Conservation (phyloP, 208 protist genomes). For the Leishmania amazonensis region DNA sequence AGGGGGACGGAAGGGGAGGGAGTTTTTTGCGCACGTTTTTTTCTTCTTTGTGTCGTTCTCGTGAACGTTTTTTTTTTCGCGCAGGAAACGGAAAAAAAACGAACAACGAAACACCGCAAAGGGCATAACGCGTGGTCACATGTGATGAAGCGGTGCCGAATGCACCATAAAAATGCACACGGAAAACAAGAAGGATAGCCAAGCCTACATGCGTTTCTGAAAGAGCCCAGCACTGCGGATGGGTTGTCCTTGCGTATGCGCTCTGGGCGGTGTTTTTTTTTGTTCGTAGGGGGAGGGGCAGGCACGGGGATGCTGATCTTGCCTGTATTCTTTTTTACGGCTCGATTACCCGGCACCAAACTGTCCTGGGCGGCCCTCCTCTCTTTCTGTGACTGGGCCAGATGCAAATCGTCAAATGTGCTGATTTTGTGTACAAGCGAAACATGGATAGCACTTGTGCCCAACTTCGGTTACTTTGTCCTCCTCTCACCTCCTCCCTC, state of each 20-base stretch:
- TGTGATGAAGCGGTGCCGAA: too few species aligned
- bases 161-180: too few species aligned
- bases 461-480: neutral
- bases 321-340: neutral
- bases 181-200: neutral
- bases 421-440: neutral
- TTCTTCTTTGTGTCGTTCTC: too few species aligned
- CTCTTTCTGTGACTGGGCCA: neutral
- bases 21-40: too few species aligned
- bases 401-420: neutral
- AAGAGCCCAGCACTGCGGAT: too few species aligned
- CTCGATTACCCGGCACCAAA: neutral
- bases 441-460: neutral
- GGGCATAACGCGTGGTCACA: too few species aligned
- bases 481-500: neutral
- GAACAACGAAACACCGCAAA: too few species aligned
- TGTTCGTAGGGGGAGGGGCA: too few species aligned
- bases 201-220: neutral
- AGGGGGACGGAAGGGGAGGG: too few species aligned
- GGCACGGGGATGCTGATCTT: neutral
- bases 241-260: neutral
- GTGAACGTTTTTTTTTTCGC: too few species aligned
- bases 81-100: too few species aligned
- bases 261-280: neutral
- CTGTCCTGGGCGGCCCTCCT: neutral